phyloP scores from a whole-genome alignment of 345 rosid genomes.

The Hibiscus syriacus region DNA sequence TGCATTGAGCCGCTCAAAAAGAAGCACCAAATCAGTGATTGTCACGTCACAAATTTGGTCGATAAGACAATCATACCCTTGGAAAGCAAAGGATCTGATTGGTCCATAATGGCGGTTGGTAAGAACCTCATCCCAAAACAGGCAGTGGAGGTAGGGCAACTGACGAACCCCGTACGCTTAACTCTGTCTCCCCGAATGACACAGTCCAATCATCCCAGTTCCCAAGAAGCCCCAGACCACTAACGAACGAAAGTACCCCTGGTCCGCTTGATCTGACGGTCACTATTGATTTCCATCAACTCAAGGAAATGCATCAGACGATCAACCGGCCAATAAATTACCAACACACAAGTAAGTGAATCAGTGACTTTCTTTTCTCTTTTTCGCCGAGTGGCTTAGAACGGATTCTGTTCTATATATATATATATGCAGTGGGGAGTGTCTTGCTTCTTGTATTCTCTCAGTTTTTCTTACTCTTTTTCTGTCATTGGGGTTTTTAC shows the following conservation, averaged over 20 bases:
- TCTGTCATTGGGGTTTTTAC: not conserved
- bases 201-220: constrained; percentile 18
- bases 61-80: constrained; percentile 8
- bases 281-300: constrained; percentile 14
- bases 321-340: constrained; percentile 13
- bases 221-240: constrained; percentile 11
- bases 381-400: too few species aligned
- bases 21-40: not conserved
- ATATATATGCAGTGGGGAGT: not conserved
- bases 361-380: too few species aligned
- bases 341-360: too few species aligned
- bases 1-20: not conserved
- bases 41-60: not conserved
- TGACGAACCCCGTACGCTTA: not conserved
- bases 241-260: constrained; percentile 5
- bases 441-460: not conserved
- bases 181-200: constrained; percentile 22
- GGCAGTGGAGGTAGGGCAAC: not conserved
- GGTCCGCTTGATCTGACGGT: constrained; percentile 18
- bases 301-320: constrained; percentile 8
- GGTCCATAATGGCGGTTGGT: constrained; percentile 12
- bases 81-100: not conserved
- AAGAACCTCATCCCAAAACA: not conserved
- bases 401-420: not conserved
- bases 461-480: not conserved